phyloP scores from a whole-genome alignment of 371 early-diverging fungal genomes.

The Mucor mucedo region DNA sequence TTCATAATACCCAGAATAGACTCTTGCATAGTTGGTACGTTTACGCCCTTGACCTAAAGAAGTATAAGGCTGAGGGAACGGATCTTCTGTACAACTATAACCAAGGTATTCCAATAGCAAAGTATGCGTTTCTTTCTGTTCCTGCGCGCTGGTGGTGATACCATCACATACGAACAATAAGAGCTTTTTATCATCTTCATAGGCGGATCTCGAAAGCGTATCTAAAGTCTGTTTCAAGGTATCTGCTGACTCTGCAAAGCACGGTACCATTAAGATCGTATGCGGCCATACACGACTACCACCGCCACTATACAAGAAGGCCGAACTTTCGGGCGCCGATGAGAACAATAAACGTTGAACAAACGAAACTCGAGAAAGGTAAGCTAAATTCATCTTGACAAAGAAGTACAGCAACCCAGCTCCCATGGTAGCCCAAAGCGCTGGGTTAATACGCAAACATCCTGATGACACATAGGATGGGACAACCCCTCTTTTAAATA shows the following conservation, averaged over 20 bases:
- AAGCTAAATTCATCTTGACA: slow-evolving; percentile 49
- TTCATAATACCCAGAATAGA: slow-evolving; percentile 54
- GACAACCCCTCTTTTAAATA: slow-evolving; percentile 44
- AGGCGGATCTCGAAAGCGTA: slow-evolving; percentile 47
- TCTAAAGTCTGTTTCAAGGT: slow-evolving; percentile 53
- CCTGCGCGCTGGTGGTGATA: slow-evolving; percentile 27
- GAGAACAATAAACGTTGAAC: slow-evolving; percentile 40
- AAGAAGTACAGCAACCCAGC: slow-evolving; percentile 43
- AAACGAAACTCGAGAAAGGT: slow-evolving; percentile 44
- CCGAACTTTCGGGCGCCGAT: slow-evolving; percentile 23
- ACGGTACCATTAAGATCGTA: slow-evolving; percentile 49
- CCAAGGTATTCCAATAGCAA: slow-evolving; percentile 48
- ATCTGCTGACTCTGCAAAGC: slow-evolving; percentile 43
- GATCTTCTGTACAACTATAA: slow-evolving; percentile 45
- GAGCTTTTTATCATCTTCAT: slow-evolving; percentile 54
- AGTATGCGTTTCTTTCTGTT: slow-evolving; percentile 36
- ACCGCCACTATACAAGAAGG: slow-evolving; percentile 8
- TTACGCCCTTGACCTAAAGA: slow-evolving; percentile 43
- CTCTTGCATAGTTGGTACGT: slow-evolving; percentile 45
- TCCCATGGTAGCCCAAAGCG: slow-evolving; percentile 56
- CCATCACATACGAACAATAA: slow-evolving; percentile 60
- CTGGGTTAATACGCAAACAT: slow-evolving; percentile 48
- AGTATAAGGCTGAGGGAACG: slow-evolving; percentile 37
- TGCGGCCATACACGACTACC: slow-evolving; percentile 34
- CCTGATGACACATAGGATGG: slow-evolving; percentile 30